phyloP scores from a whole-genome alignment of 345 rosid genomes.

The Eucalyptus pumila region DNA sequence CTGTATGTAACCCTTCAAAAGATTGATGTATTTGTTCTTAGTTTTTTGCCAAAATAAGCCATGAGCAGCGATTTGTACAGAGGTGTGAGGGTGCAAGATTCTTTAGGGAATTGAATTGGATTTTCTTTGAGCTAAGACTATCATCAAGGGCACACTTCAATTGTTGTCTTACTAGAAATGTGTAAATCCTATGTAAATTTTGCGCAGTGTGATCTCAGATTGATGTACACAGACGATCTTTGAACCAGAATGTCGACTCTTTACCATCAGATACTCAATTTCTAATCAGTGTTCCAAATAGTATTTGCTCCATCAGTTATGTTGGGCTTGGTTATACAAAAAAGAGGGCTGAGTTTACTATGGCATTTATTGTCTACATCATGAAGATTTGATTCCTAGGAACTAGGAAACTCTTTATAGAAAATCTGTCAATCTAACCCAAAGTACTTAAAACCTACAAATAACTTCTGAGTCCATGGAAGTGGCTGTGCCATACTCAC shows the following conservation, averaged over 20 bases:
- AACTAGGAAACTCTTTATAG: background rate
- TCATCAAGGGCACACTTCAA: background rate
- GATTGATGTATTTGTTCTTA: background rate
- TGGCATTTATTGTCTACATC: background rate
- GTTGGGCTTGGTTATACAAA: background rate
- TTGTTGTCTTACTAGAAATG: background rate
- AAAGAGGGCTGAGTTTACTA: background rate
- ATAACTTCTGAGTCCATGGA: background rate
- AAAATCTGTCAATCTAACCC: background rate
- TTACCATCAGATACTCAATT: background rate
- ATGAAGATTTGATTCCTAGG: background rate
- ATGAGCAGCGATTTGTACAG: background rate
- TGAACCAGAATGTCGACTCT: background rate
- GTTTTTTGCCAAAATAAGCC: background rate
- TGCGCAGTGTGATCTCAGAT: background rate
- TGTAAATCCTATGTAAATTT: background rate
- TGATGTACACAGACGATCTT: background rate
- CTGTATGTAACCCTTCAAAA: background rate
- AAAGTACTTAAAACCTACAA: background rate
- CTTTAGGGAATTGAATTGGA: background rate
- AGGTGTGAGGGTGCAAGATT: background rate
- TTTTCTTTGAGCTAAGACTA: background rate
- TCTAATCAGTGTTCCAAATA: background rate
- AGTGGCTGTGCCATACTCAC: background rate
- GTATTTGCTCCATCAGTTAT: background rate